phyloP scores from a whole-genome alignment of 139 green algal species.

The Micromonas commoda region DNA sequence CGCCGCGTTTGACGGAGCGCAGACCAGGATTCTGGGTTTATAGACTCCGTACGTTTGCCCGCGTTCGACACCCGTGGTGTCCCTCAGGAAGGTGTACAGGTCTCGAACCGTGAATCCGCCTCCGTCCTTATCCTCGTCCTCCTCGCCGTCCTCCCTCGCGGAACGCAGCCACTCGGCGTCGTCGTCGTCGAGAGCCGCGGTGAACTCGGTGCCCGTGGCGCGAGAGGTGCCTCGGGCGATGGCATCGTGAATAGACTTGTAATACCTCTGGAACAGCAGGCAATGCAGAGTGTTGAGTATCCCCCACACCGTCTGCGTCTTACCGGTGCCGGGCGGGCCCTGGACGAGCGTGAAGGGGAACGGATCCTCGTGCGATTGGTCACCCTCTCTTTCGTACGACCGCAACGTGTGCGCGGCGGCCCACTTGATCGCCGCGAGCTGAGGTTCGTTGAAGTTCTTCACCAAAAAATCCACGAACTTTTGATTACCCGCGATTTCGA shows the following conservation, averaged over 20 bases:
- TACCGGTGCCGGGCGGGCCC: constrained; percentile 87
- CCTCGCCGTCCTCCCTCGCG: not conserved
- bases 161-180: too few relatives aligned
- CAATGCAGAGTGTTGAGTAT: constrained; percentile 89
- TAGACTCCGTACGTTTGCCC: not conserved
- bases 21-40: constrained; percentile 70
- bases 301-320: constrained; percentile 87
- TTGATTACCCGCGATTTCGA: not conserved
- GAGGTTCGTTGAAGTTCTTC: not conserved
- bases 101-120: not conserved
- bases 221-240: too few relatives aligned
- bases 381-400: not conserved
- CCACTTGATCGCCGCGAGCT: not conserved
- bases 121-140: not conserved
- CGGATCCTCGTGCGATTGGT: not conserved
- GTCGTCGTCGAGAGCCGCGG: too few relatives aligned
- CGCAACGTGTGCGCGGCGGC: not conserved
- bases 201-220: too few relatives aligned
- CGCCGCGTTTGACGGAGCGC: constrained; percentile 87
- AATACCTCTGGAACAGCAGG: constrained; percentile 72
- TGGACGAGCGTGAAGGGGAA: constrained; percentile 66
- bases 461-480: not conserved
- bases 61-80: not conserved
- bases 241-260: constrained; percentile 27
- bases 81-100: not conserved